Evolutionary conservation across 306 rosid genomes (phyloP), one percentile per base, ranked within the genome.

Genomic region (Quercus gilva): DNA sequence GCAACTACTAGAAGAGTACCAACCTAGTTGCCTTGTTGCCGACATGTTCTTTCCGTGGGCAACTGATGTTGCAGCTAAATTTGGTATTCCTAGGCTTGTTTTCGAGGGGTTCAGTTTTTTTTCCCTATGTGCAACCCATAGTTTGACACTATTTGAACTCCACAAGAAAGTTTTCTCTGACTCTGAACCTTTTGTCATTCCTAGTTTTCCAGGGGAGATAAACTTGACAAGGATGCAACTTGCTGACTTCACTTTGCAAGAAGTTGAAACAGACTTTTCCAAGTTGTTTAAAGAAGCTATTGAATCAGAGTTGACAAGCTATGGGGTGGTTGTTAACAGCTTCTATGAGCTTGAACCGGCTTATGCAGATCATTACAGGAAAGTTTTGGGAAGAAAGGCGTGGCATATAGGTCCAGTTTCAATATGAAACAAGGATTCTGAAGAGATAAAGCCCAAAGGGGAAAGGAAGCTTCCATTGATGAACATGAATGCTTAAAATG

Each of bases 31-130:
- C 43, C 43, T 37, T 37, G 43, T 37, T 37, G 43, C 43, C 9
- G 43, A 37, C 43, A 37, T 37, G 10, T 37, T 37, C 43, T 37
- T 37, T 1, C 43, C 10, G 1, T 37, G 43, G 43, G 43, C 43
- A 37, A 37, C 43, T 37, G 10, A 6, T 37, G 43, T 37, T 37
- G 43, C 43, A 37, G 43, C 43, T 37, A 37, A 37, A 1, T 37
- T 37, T 6, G 43, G 43, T 37, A 37, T 37, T 37, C 86, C 81
- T 1, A 79, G 88, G 85, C 74, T 84, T 23, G 41, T 87, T 35
- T 84, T 87, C 35, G 79, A 84, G 35, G 88, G 84, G 20, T 65
- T 77, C 5, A 55, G 82, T 73, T 76, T 71, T 59, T 75, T 84
- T 52, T 25, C 88, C 7, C 26, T 76, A 19, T 81, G 79, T 49